Base-by-base conservation (phyloP, 192 early-diverging fungal species). In the Entomortierella lignicola region DNA sequence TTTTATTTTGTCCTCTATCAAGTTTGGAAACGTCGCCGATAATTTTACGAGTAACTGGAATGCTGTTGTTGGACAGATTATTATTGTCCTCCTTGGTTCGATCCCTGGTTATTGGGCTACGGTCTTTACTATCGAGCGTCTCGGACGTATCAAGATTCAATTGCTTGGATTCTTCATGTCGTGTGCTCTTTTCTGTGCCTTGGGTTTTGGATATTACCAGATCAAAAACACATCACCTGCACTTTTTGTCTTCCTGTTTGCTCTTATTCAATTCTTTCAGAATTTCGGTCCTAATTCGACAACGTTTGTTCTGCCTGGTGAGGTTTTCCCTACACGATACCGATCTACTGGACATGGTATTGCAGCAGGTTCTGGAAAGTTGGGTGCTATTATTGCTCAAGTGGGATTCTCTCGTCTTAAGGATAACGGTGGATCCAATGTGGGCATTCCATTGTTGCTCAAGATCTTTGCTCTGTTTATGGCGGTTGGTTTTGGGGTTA, bases 211-310 rank as follows among this genome's bases (percentile, higher is more conserved):
- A 26, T 93, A 93, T 79, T 61, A 90, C 62, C 50, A 83, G 58
- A 93, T 94, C 60, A 71, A 88, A 41, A 84, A 83, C 69, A 81
- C 60, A 55, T 92, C 91, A 0, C 53, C 69, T 0, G 83, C 79
- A 10, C 85, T 84, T 12, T 94, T 92, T 66, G 85, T 92, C 42
- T 83, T 92, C 5, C 66, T 94, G 26, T 94, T 89, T 60, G 85
- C 88, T 1, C 55, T 86, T 12, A 89, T 89, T 37, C 34, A 37
- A 10, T 37, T 37, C 34, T 37, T 37, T 37, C 34, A 37, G 34
- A 37, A 37, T 10, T 97, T 95, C 86, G 97, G 97, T 6, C 97
- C 97, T 59, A 99, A 99, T 82, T 69, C 88, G 21, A 99, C 96
- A 6, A 95, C 94, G 0, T 95, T 95, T 57, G 88, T 95, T 44